These are phyloP conservation scores for Thecaphora frezii DNA, from an alignment of 1,284 basidiomycete species.

Conservation along the genomic window DNA sequence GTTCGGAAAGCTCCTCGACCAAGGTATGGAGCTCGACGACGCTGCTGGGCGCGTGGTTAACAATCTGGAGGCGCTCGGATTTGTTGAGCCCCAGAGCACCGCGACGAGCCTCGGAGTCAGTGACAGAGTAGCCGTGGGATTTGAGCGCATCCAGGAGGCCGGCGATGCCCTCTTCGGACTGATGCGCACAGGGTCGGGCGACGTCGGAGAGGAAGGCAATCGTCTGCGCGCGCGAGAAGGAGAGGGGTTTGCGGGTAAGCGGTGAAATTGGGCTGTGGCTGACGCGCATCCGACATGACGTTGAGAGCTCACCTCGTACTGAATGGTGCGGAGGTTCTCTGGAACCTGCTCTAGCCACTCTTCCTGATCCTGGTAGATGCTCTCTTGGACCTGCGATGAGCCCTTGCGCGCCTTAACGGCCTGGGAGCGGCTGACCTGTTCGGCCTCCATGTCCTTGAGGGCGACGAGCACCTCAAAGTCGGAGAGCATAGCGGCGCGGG, in stretches of 20 bases:
- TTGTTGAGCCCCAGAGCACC: constrained; percentile 73
- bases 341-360: constrained; percentile 34
- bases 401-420: constrained; percentile 61
- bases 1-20: constrained; percentile 83
- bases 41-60: constrained; percentile 80
- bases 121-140: constrained; percentile 24
- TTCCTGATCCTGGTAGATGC: constrained; percentile 23
- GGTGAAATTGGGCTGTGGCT: too few species aligned
- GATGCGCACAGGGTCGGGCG: constrained; percentile 70
- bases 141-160: constrained; percentile 69
- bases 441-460: constrained; percentile 74
- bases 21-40: constrained; percentile 87
- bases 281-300: too few species aligned
- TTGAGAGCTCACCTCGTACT: constrained; percentile 74
- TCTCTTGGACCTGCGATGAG: constrained; percentile 38
- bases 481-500: constrained; percentile 76
- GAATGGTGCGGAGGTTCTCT: constrained; percentile 82
- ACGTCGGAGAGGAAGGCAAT: constrained; percentile 78
- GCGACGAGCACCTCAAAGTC: constrained; percentile 83
- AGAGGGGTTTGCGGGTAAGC: too few species aligned
- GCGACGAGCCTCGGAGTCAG: constrained; percentile 29
- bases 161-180: constrained; percentile 70
- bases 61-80: constrained; percentile 84
- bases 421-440: constrained; percentile 70
- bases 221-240: constrained; percentile 68